Evolutionary conservation across 106 monocot species (phyloP), one percentile per base, ranked within the genome.

Genomic region (Hemerocallis citrina): DNA sequence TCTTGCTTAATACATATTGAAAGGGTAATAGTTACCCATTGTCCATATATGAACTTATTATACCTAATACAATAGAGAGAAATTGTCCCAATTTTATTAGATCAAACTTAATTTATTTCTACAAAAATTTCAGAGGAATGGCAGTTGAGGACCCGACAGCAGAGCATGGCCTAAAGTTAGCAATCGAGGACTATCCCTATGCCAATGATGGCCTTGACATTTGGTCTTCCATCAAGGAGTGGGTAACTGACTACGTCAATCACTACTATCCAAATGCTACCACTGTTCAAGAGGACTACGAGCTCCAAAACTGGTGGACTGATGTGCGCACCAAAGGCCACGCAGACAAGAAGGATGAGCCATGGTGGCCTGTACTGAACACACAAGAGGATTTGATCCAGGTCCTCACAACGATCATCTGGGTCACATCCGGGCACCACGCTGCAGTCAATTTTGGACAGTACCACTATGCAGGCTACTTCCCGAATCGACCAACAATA

Each of bases 381-480:
- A 68, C 61, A 1, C 63, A 28, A 0, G 62, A 42, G 1, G 63
- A 70, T 54, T 63, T 92, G 14, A 19, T 65, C 42, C 31, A 59
- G 0, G 52, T 83, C 9, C 43, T 83, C 16, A 81, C 75, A 45
- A 92, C 80, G 49, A 75, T 87, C 46, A 76, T 87, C 2, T 87
- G 87, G 87, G 54, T 69, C 17, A 35, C 51, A 38, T 79, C 92
- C 35, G 86, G 66, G 50, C 92, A 80, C 68, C 92, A 92, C 54
- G 86, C 92, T 15, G 86, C 92, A 5, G 72, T 86, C 36, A 92
- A 92, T 63, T 92, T 92, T 59, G 92, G 92, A 7, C 92, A 92
- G 68, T 92, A 92, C 73, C 83, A 64, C 64, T 80, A 43, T 67
- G 92, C 34, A 25, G 69, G 65, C 5, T 79, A 84, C 71, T 78